phyloP scores from a whole-genome alignment of 2,329 filamentous ascomycete genomes.

The Trichophyton equinum region DNA sequence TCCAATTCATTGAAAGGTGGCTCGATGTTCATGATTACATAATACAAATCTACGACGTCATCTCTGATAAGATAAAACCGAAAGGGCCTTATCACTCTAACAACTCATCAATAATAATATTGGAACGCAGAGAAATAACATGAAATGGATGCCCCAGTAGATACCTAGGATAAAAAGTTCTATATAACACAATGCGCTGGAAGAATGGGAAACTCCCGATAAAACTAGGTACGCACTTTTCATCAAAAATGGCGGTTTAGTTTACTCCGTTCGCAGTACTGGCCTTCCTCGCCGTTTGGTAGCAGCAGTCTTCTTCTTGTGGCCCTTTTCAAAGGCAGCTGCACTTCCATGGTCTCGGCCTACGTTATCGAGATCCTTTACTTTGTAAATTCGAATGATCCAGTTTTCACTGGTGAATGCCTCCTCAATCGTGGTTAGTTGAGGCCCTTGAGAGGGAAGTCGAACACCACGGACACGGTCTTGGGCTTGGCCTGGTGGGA shows the following conservation, averaged over 20 bases:
- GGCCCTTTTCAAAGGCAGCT: slow-evolving; percentile 40
- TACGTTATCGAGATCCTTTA: slow-evolving; percentile 96
- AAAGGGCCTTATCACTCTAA: background rate
- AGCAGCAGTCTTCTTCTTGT: slow-evolving; percentile 38
- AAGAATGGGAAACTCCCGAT: background rate
- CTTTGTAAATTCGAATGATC: slow-evolving; percentile 99
- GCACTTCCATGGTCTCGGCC: slow-evolving; percentile 70
- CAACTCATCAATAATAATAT: background rate
- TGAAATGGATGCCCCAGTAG: background rate
- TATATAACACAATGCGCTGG: slow-evolving; percentile 3
- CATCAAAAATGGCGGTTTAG: background rate
- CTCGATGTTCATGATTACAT: background rate
- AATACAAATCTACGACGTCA: background rate
- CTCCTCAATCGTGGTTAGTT: slow-evolving; percentile 82
- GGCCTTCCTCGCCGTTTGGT: slow-evolving; percentile 31
- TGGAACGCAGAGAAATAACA: background rate
- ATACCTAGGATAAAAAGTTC: background rate
- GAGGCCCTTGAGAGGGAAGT: slow-evolving; percentile 72
- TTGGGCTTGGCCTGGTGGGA: slow-evolving; percentile 77
- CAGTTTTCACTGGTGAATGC: slow-evolving; percentile 99
- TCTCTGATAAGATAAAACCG: background rate
- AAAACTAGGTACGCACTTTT: background rate
- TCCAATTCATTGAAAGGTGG: background rate
- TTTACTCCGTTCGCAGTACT: slow-evolving; percentile 28
- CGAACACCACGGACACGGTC: slow-evolving; percentile 76